Evolutionary conservation across 2,329 filamentous ascomycete species (phyloP), one percentile per base, ranked within the genome.

Genomic region (Boeremia exigua): DNA sequence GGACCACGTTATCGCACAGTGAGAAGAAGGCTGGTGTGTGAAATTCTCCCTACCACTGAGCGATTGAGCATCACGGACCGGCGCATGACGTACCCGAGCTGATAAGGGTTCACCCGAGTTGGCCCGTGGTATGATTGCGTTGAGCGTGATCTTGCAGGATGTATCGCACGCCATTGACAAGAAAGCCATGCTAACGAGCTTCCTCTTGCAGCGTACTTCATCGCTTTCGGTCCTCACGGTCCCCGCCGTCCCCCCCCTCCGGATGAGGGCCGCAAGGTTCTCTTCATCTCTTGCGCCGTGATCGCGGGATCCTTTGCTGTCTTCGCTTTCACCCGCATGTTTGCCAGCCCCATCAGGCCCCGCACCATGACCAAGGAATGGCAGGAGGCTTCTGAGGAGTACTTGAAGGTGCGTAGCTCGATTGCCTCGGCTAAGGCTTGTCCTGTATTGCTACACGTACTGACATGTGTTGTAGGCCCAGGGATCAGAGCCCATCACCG

Each of bases 21-120:
- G 95, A 99, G 86, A 96, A 99, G 91, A 98, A 96, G 85, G 95
- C 95, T 72, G 94, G 95, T 97, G 88, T 78, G 93, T 91, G 70
- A 30, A 58, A 29, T 48, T 15, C 44, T 44, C 51, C 40, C 40
- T 19, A 2, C 19, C 19, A 9, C 37, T 43, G 40, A 55, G 42
- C 52, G 56, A 62, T 62, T 63, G 54, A 49, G 46, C 52, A 46
- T 47, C 52, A 47, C 23, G 49, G 45, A 34, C 27, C 27, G 59
- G 66, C 56, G 68, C 60, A 70, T 67, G 72, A 69, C 75, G 66
- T 73, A 60, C 49, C 65, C 49, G 43, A 47, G 51, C 62, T 59
- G 65, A 66, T 61, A 34, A 59, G 58, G 60, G 59, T 48, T 39
- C 60, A 56, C 48, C 63, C 62, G 59, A 56, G 54, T 61, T 59